A percentile compares a stretch with the other conserved stretches of the same genome.
Evolutionary conservation across 2,329 filamentous ascomycete species (phyloP).

Genomic region (Arthroderma sp.): DNA sequence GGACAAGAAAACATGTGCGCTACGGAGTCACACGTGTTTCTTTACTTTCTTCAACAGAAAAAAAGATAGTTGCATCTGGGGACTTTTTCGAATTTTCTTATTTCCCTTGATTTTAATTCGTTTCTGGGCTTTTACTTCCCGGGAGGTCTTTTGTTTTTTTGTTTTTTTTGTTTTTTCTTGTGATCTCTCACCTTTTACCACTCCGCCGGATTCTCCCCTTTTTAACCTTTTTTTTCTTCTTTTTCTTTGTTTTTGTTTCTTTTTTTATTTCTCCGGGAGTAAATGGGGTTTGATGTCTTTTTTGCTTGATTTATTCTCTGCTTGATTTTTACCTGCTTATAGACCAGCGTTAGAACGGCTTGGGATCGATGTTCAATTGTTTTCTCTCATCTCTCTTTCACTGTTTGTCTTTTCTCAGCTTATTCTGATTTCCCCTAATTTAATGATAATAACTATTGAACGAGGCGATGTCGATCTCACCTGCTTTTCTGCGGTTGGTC

Average conservation of each 20-base stretch:
- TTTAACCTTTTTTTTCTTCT: constrained; percentile 1
- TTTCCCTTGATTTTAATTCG: not conserved
- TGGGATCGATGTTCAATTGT: constrained; percentile 4
- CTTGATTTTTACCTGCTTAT: constrained; percentile 7
- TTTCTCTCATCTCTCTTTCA: not conserved
- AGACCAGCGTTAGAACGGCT: constrained; percentile 10
- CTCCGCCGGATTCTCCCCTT: not conserved
- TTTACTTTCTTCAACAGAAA: no score
- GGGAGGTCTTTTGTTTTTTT: not conserved
- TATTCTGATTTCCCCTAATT: not conserved
- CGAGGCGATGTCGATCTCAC: no score
- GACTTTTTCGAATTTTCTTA: not conserved
- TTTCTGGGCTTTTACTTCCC: constrained; percentile 1
- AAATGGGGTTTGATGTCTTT: not conserved
- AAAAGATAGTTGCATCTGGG: no score
- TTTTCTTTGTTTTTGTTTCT: constrained; percentile 3
- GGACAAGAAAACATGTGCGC: no score
- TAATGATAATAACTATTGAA: not conserved
- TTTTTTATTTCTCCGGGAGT: constrained; percentile 2
- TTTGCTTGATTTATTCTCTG: not conserved
- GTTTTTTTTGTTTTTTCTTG: not conserved
- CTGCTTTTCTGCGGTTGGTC: not conserved
- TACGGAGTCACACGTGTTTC: no score
- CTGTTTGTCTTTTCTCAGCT: not conserved
- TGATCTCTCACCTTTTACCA: not conserved